phyloP scores from a whole-genome alignment of 331 rosid genomes.

The Pyrus hybrid region DNA sequence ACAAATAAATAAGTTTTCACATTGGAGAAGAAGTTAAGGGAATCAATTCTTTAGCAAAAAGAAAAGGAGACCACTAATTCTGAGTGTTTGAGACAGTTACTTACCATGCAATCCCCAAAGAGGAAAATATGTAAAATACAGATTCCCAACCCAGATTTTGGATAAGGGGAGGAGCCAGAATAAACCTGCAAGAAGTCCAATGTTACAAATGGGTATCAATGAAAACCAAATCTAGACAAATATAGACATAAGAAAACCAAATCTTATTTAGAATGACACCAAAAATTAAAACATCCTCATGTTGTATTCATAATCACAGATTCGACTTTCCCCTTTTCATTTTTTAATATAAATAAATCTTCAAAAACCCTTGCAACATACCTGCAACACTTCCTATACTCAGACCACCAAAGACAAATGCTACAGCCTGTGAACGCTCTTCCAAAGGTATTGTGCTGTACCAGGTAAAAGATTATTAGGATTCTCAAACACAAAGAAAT shows the following conservation, averaged over 20 bases:
- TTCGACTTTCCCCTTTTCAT: background rate
- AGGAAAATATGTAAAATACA: conserved; percentile 77
- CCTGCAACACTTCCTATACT: conserved; percentile 96
- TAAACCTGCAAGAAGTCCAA: conserved; percentile 52
- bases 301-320: background rate
- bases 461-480: background rate
- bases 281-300: background rate
- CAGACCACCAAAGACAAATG: conserved; percentile 93
- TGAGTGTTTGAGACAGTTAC: conserved; percentile 18
- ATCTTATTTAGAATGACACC: background rate
- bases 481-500: background rate
- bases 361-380: conserved; percentile 23
- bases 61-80: background rate
- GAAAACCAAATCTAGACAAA: background rate
- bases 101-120: conserved; percentile 80
- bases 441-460: conserved; percentile 88
- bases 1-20: background rate
- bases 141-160: conserved; percentile 90
- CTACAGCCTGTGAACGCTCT: conserved; percentile 95
- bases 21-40: background rate
- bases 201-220: conserved; percentile 14
- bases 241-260: background rate
- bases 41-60: background rate
- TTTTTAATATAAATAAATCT: background rate
- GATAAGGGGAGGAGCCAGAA: conserved; percentile 87